These are phyloP conservation scores for Cylindrotheca fusiformis DNA, from an alignment of 108 stramenopile species.

Conservation along the genomic window DNA sequence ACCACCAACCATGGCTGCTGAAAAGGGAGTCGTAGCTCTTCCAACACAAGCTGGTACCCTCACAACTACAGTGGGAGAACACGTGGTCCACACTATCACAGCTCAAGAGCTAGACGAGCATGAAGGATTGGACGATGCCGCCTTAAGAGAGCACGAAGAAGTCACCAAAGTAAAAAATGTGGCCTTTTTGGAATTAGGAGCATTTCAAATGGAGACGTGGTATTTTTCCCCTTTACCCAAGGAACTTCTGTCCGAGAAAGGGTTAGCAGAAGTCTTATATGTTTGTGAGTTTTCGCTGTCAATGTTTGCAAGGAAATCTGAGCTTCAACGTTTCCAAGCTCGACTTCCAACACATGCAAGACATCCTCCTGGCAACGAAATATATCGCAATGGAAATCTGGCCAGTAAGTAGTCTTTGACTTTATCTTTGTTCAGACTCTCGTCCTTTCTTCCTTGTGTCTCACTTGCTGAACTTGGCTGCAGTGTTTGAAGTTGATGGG, in stretches of 20 bases:
- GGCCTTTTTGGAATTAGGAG: slow-evolving; percentile 85
- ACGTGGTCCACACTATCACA: slow-evolving; percentile 74
- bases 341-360: slow-evolving; percentile 53
- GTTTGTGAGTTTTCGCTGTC: slow-evolving; percentile 95
- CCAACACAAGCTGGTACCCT: slow-evolving; percentile 44
- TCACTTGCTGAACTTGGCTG: too few relatives aligned
- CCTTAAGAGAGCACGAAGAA: slow-evolving; percentile 96
- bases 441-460: neutral
- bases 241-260: slow-evolving; percentile 78
- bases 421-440: neutral
- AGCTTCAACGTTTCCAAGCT: slow-evolving; percentile 84
- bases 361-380: slow-evolving; percentile 91
- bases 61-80: slow-evolving; percentile 64
- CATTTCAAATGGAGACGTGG: slow-evolving; percentile 95
- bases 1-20: slow-evolving; percentile 20
- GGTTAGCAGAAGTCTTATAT: slow-evolving; percentile 91
- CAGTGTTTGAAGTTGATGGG: slow-evolving; percentile 97
- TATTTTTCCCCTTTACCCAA: slow-evolving; percentile 98
- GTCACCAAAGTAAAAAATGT: slow-evolving; percentile 99
- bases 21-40: slow-evolving; percentile 41
- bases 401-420: slow-evolving; percentile 24
- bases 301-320: slow-evolving; percentile 90
- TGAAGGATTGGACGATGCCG: slow-evolving; percentile 96
- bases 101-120: slow-evolving; percentile 95
- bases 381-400: slow-evolving; percentile 54